Percentiles rank a stretch among this genome's conserved stretches.
These are phyloP conservation scores for Isatis tinctoria DNA, from an alignment of 345 rosid species.

Conservation along the genomic window DNA sequence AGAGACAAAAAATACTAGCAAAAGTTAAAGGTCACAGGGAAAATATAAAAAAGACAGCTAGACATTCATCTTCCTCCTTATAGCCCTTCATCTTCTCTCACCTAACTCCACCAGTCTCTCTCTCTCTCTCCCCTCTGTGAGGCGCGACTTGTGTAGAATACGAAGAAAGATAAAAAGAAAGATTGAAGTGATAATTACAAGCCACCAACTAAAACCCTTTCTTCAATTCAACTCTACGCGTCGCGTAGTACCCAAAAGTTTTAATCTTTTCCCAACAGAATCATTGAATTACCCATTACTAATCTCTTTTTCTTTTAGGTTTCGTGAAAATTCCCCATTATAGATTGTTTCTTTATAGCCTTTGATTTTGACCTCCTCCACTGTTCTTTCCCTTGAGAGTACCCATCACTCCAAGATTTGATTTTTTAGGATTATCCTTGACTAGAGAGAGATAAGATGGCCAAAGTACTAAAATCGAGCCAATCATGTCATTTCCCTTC, in stretches of 20 bases:
- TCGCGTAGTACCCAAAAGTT: conserved; percentile 24
- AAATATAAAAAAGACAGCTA: conserved; percentile 9
- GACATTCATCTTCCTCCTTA: conserved; percentile 24
- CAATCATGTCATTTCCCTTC: conserved; percentile 87
- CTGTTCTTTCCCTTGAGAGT: background rate
- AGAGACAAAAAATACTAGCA: background rate
- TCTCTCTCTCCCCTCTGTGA: conserved; percentile 15
- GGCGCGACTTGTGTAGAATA: conserved; percentile 1
- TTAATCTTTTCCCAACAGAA: conserved; percentile 25
- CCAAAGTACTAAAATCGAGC: conserved; percentile 66
- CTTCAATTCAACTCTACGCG: conserved; percentile 85
- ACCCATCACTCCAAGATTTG: conserved; percentile 31
- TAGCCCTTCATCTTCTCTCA: conserved; percentile 27
- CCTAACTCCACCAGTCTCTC: conserved; percentile 27
- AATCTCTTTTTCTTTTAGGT: conserved; percentile 5
- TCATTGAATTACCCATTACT: conserved; percentile 21
- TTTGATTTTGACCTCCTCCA: conserved; percentile 28
- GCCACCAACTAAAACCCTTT: conserved; percentile 45
- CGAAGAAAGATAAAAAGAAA: background rate
- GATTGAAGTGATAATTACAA: conserved; percentile 63
- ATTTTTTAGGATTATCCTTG: conserved; percentile 26
- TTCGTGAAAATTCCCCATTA: background rate
- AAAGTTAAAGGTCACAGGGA: too few species aligned
- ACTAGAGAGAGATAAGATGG: conserved; percentile 41
- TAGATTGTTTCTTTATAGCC: conserved; percentile 42